phyloP scores from a whole-genome alignment of 2,329 filamentous ascomycete species.

The Trichophyton schoenleinii region DNA sequence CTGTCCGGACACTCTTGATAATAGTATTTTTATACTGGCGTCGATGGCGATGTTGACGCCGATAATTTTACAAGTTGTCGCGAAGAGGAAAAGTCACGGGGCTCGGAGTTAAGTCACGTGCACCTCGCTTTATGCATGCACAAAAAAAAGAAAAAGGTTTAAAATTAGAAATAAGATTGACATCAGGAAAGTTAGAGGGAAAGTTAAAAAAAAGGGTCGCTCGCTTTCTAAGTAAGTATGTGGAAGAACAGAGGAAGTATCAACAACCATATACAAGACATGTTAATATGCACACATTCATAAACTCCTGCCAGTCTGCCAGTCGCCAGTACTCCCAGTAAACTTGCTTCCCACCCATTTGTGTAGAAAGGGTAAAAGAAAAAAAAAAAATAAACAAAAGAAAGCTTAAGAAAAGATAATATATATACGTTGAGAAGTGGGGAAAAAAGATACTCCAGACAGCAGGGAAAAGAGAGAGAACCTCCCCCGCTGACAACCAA shows the following conservation, averaged over 20 bases:
- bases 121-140: neutral
- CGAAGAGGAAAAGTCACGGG: neutral
- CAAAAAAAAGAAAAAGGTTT: neutral
- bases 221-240: neutral
- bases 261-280: neutral
- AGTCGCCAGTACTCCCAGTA: neutral
- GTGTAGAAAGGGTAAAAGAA: neutral
- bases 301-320: neutral
- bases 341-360: neutral
- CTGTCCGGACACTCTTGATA: neutral
- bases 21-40: no score
- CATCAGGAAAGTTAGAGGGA: neutral
- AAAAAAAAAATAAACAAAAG: neutral
- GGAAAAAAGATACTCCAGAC: neutral
- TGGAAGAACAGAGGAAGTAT: neutral
- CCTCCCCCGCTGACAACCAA: neutral
- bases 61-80: no score
- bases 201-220: neutral
- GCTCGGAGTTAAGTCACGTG: neutral
- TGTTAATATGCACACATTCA: neutral
- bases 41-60: no score
- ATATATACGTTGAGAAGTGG: neutral
- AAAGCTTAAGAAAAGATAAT: neutral
- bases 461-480: neutral
- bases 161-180: slow-evolving; percentile 1